Conservation (phyloP, 495 filamentous ascomycete species). For the Tuber calosporum region DNA sequence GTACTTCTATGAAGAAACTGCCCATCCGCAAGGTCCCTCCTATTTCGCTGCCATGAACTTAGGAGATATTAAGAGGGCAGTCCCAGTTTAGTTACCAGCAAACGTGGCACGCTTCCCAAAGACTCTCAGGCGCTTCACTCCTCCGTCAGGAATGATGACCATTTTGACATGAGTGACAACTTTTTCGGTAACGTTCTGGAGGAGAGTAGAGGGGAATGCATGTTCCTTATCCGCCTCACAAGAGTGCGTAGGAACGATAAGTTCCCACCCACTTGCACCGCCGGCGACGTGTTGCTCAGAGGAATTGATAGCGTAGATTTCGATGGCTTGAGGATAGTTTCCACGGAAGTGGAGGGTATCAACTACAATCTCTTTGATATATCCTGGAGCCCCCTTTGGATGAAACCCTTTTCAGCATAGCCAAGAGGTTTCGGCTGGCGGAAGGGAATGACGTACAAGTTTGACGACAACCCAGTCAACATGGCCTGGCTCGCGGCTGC, state of each 20-base stretch:
- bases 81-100: neutral
- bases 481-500: constrained; percentile 67
- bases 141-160: constrained; percentile 85
- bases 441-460: constrained; percentile 43
- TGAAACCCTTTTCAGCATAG: neutral
- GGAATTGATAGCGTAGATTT: constrained; percentile 60
- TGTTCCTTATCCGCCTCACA: constrained; percentile 78
- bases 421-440: neutral
- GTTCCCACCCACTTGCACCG: constrained; percentile 62
- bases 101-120: constrained; percentile 57
- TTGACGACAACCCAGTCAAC: constrained; percentile 78
- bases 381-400: constrained; percentile 56
- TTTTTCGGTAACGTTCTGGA: constrained; percentile 47
- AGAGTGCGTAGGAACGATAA: constrained; percentile 59
- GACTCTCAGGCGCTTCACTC: constrained; percentile 78
- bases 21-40: neutral
- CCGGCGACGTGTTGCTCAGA: constrained; percentile 16
- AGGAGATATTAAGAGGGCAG: neutral
- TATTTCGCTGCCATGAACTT: neutral
- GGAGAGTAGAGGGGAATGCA: constrained; percentile 49
- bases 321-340: constrained; percentile 75
- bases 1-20: neutral
- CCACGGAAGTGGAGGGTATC: constrained; percentile 88
- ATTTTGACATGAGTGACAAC: constrained; percentile 75
- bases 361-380: constrained; percentile 64